Conservation (phyloP, 768 basidiomycete species). For the Punctularia strigosozonata region DNA sequence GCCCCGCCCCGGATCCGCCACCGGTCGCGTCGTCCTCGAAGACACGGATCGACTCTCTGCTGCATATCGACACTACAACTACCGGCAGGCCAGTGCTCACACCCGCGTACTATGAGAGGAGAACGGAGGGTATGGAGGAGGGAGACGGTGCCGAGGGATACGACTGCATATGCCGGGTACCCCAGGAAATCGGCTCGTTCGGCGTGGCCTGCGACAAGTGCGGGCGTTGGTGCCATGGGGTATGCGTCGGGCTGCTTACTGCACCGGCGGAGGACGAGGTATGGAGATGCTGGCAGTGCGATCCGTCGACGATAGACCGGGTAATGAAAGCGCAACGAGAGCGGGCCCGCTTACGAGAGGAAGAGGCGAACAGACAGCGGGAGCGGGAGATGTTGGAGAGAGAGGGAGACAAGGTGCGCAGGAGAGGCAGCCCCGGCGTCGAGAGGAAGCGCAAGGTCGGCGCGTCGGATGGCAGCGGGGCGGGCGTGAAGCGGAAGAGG, state of each 20-base stretch:
- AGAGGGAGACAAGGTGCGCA: constrained; percentile 13
- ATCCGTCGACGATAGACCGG: constrained; percentile 32
- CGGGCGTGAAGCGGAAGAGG: constrained; percentile 23
- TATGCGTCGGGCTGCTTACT: constrained; percentile 53
- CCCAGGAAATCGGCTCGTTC: too few species aligned
- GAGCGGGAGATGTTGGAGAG: constrained; percentile 21
- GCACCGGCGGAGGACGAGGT: constrained; percentile 55
- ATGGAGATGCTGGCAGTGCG: constrained; percentile 67
- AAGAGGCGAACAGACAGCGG: constrained; percentile 34
- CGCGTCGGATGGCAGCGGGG: constrained; percentile 23
- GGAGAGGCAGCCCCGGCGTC: constrained; percentile 25
- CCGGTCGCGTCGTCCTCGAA: too few species aligned
- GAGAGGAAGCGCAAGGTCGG: constrained; percentile 26
- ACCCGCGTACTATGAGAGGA: too few species aligned
- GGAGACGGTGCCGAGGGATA: too few species aligned
- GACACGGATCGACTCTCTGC: too few species aligned
- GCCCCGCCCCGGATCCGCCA: too few species aligned
- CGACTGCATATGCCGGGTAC: too few species aligned
- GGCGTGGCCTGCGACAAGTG: constrained; percentile 80
- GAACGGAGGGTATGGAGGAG: too few species aligned
- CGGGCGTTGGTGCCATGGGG: constrained; percentile 74
- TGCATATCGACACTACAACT: too few species aligned
- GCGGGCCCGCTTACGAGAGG: constrained; percentile 11
- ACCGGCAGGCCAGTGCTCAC: too few species aligned
- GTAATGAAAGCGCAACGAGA: neutral